Evolutionary conservation across 2,329 filamentous ascomycete genomes (phyloP), one percentile per base, ranked within the genome.

Genomic region (Exophiala sp.): DNA sequence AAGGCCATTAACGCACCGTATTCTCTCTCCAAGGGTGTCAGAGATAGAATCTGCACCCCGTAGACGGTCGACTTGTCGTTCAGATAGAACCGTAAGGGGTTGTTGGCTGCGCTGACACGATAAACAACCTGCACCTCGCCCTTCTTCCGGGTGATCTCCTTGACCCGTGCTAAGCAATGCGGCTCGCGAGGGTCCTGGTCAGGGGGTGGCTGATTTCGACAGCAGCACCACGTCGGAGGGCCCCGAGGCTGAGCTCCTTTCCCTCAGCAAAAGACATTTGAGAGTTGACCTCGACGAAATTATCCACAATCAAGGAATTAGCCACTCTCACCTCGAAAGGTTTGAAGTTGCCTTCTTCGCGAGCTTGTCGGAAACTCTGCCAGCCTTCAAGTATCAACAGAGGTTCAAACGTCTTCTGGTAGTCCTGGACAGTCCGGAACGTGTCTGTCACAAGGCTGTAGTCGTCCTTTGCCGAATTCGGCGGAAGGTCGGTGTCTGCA

Each of bases 1-100:
- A 98, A 69, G 62, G 87, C 91, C 70, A 89, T 86, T 23, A 98
- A 71, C 0, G 93, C 88, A 49, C 89, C 93, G 66, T 90, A 98
- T 68, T 98, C 93, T 66, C 93, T 84, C 71, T 98, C 91, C 44
- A 97, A 83, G 0, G 93, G 93, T 1, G 86, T 95, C 73, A 98
- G 86, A 53, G 91, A 95, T 46, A 89, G 88, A 58, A 98, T 82
- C 64, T 94, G 95, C 50, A 87, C 76, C 1, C 83, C 89, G 61
- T 82, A 79, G 0, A 95, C 75, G 32, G 80, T 81, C 13, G 78
- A 74, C 32, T 86, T 83, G 0, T 88, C 85, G 32, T 79, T 77
- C 40, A 97, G 75, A 21, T 75, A 74, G 35, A 78, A 73, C 21
- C 88, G 75, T 29, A 82, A 75, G 43, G 82, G 79, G 51, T 76